Evolutionary conservation across 2,329 filamentous ascomycete genomes (phyloP), one percentile per base, ranked within the genome.

Genomic region (Claviceps paspali): DNA sequence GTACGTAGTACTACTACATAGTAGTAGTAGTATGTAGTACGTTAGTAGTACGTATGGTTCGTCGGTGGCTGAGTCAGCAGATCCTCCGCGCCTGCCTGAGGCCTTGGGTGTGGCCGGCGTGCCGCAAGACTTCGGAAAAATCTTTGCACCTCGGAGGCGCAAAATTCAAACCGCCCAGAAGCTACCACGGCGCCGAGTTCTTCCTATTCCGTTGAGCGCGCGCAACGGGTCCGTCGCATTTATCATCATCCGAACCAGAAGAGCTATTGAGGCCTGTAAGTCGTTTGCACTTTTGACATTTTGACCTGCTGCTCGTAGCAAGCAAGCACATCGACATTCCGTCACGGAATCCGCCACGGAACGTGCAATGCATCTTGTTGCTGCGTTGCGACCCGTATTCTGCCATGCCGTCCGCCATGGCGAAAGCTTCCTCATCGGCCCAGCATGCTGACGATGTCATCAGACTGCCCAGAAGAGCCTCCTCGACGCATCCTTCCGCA

Each of bases 141-240:
- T 55, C 55, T 49, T 55, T 54, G 52, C 52, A 50, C 49, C 51
- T 56, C 53, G 54, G 52, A 52, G 42, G 44, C 39, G 39, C 39
- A 31, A 44, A 46, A 48, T 49, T 44, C 46, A 55, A 56, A 56
- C 52, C 55, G 49, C 46, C 52, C 49, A 51, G 47, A 47, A 48
- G 44, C 41, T 43, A 35, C 43, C 42, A 49, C 47, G 54, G 52
- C 47, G 51, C 53, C 54, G 59, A 61, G 60, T 64, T 64, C 60
- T 64, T 64, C 61, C 61, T 63, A 53, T 59, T 64, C 61, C 61
- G 61, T 60, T 54, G 50, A 54, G 47, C 49, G 46, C 38, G 23
- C 35, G 35, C 30, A 33, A 49, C 49, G 46, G 57, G 52, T 51
- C 55, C 55, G 52, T 60, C 57, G 56, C 58, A 61, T 60, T 61